Conservation (phyloP, 805 yeast genomes). For the Starmerella floris region DNA sequence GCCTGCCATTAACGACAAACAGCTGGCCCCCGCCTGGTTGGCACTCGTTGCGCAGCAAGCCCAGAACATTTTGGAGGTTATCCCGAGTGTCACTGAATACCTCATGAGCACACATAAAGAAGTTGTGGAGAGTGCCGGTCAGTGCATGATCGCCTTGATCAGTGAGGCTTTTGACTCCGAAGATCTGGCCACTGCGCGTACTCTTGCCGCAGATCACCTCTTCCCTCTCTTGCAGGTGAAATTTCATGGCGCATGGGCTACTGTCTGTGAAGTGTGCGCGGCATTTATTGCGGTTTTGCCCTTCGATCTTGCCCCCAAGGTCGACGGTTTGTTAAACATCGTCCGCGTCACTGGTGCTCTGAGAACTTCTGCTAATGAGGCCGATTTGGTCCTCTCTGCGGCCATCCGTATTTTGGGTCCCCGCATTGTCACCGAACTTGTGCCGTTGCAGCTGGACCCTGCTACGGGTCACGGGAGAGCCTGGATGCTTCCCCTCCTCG, state of each 20-base stretch:
- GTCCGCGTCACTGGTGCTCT: slow-evolving; percentile 69
- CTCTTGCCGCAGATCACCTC: slow-evolving; percentile 39
- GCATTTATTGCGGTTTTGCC: slow-evolving; percentile 46
- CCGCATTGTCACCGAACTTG: slow-evolving; percentile 46
- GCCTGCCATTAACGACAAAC: slow-evolving; percentile 71
- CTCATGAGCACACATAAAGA: slow-evolving; percentile 43
- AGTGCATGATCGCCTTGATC: slow-evolving; percentile 71
- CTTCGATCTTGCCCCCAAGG: slow-evolving; percentile 45
- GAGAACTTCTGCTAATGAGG: slow-evolving; percentile 42
- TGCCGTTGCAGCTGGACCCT: slow-evolving; percentile 69
- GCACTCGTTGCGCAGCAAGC: slow-evolving; percentile 76
- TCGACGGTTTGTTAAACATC: slow-evolving; percentile 38
- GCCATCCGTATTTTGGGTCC: slow-evolving; percentile 80
- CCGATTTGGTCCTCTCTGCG: slow-evolving; percentile 67
- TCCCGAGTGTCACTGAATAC: slow-evolving; percentile 47
- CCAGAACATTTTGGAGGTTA: slow-evolving; percentile 42
- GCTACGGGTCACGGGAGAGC: slow-evolving; percentile 66
- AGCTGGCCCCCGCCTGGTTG: slow-evolving; percentile 86
- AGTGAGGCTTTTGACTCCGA: slow-evolving; percentile 42
- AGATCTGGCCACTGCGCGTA: slow-evolving; percentile 25
- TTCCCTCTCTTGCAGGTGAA: slow-evolving; percentile 55
- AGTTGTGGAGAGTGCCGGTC: slow-evolving; percentile 65
- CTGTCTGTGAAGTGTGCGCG: slow-evolving; percentile 54
- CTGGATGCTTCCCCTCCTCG: slow-evolving; percentile 81
- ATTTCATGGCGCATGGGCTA: slow-evolving; percentile 63